A percentile compares a stretch with the other conserved stretches of the same genome.
Conservation (phyloP, 2,329 filamentous ascomycete genomes). For the Ascochyta clinopodiicola region DNA sequence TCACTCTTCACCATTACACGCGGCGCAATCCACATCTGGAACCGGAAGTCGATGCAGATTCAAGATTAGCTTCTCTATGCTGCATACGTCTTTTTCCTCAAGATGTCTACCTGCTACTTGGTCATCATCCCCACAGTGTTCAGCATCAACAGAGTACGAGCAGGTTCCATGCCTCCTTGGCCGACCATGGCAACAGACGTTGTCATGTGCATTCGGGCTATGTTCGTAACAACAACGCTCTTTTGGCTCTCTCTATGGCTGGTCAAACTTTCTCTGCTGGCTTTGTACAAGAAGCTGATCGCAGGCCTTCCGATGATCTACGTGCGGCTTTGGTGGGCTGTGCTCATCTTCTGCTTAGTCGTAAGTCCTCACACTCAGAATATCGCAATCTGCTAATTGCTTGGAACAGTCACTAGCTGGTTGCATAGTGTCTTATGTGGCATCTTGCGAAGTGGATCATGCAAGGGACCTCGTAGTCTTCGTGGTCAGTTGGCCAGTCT, state of each 20-base stretch:
- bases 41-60: slow-evolving; percentile 11
- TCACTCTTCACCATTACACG: slow-evolving; percentile 26
- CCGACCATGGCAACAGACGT: slow-evolving; percentile 40
- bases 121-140: slow-evolving; percentile 45
- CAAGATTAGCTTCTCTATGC: slow-evolving; percentile 33
- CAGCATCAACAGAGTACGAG: slow-evolving; percentile 33
- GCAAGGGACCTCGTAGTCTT: slow-evolving; percentile 35
- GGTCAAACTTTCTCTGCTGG: background rate
- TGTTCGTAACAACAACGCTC: background rate
- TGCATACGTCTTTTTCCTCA: slow-evolving; percentile 38
- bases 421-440: slow-evolving; percentile 41
- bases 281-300: background rate
- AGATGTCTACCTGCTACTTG: slow-evolving; percentile 42
- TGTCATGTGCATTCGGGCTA: slow-evolving; percentile 23
- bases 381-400: background rate
- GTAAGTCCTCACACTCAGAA: background rate
- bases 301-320: background rate
- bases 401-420: background rate
- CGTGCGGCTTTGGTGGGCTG: background rate
- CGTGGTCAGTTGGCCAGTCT: slow-evolving; percentile 43
- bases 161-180: slow-evolving; percentile 34
- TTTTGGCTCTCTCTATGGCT: background rate
- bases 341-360: background rate
- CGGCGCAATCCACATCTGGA: slow-evolving; percentile 19
- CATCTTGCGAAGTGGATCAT: slow-evolving; percentile 40